These are phyloP conservation scores for Acacia concinna DNA, from an alignment of 331 rosid genomes.

Conservation along the genomic window DNA sequence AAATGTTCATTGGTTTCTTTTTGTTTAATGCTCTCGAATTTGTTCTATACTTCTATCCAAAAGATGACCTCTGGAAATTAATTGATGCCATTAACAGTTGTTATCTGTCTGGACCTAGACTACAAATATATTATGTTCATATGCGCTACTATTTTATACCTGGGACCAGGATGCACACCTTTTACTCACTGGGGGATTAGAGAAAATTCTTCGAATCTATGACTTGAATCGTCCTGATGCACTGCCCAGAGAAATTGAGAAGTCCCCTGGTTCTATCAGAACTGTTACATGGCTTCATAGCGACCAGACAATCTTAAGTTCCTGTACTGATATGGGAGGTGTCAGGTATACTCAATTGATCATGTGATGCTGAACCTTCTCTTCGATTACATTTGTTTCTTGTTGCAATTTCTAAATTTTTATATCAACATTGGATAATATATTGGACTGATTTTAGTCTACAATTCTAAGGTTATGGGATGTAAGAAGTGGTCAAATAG, in stretches of 20 bases:
- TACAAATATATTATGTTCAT: not conserved
- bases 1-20: not conserved
- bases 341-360: conserved; percentile 57
- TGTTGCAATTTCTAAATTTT: not conserved
- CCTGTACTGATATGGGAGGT: conserved; percentile 96
- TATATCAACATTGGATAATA: not conserved
- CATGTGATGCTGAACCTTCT: conserved; percentile 10
- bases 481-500: conserved; percentile 85
- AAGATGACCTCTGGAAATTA: not conserved
- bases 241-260: conserved; percentile 90
- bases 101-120: not conserved
- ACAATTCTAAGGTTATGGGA: conserved; percentile 83
- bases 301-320: conserved; percentile 95
- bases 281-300: conserved; percentile 96
- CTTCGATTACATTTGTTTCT: not conserved
- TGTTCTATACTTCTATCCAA: not conserved
- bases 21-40: not conserved
- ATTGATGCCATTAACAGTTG: not conserved
- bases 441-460: conserved; percentile 26
- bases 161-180: conserved; percentile 80
- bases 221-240: conserved; percentile 97
- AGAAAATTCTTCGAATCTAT: conserved; percentile 86
- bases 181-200: conserved; percentile 91
- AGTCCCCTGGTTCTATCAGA: conserved; percentile 94
- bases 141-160: conserved; percentile 18